Evolutionary conservation across 805 yeast species (phyloP).

Genomic region (Yueomyces sinensis): DNA sequence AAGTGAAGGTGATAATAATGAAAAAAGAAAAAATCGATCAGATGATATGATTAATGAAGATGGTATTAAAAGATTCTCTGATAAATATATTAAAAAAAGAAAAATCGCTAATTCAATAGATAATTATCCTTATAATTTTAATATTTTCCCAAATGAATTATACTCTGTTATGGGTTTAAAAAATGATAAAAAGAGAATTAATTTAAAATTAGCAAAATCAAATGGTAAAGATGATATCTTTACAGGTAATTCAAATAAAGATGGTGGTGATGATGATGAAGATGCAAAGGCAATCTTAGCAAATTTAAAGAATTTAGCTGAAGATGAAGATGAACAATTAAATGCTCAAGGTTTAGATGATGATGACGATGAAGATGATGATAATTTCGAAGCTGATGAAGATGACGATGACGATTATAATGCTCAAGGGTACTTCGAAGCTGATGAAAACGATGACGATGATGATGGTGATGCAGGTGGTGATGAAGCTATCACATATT

Average conservation of each 20-base stretch:
- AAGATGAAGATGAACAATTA: conserved; percentile 23
- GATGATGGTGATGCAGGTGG: conserved; percentile 25
- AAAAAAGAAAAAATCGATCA: conserved; percentile 4
- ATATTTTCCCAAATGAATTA: conserved; percentile 68
- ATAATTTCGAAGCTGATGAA: conserved; percentile 37
- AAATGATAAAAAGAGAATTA: conserved; percentile 41
- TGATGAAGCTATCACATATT: too few relatives aligned
- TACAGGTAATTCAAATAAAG: conserved; percentile 9
- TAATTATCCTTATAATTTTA: conserved; percentile 62
- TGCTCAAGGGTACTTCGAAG: conserved; percentile 52
- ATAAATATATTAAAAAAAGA: conserved; percentile 58
- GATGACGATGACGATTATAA: conserved; percentile 49
- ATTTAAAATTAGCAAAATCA: conserved; percentile 29
- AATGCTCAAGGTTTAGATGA: conserved; percentile 19
- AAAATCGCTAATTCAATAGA: conserved; percentile 59
- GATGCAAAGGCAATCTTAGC: conserved; percentile 30
- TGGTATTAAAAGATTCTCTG: conserved; percentile 73
- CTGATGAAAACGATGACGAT: conserved; percentile 43
- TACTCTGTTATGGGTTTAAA: conserved; percentile 58
- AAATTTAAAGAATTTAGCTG: conserved; percentile 36
- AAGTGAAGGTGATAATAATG: conserved; percentile 4
- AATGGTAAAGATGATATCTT: conserved; percentile 17
- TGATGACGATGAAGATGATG: conserved; percentile 37
- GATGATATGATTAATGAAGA: conserved; percentile 32
- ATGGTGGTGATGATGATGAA: conserved; percentile 17